These are phyloP conservation scores for Aspergillus sp. DNA, from an alignment of 2,329 filamentous ascomycete species.

Conservation along the genomic window DNA sequence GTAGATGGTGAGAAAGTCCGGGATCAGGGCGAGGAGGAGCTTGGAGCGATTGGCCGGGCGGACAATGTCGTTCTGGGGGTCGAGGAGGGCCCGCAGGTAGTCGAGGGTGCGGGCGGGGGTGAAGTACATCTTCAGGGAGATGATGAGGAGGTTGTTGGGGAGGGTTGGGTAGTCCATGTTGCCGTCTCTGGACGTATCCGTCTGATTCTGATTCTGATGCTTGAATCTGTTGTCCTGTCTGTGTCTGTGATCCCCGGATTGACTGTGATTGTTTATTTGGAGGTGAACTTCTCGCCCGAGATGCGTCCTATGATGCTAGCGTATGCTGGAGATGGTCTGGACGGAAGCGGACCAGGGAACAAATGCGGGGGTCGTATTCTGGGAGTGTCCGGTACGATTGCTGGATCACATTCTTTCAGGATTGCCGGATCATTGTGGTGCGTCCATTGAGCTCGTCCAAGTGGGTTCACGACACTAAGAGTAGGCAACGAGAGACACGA, in stretches of 20 bases:
- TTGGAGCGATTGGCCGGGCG: slow-evolving; percentile 45
- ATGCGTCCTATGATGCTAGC: background rate
- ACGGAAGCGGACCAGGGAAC: too few species aligned
- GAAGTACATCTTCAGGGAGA: slow-evolving; percentile 42
- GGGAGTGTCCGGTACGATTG: too few species aligned
- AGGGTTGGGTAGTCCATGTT: slow-evolving; percentile 28
- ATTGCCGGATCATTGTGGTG: too few species aligned
- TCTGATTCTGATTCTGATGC: background rate
- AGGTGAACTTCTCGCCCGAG: background rate
- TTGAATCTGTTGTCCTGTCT: background rate
- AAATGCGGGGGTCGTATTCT: too few species aligned
- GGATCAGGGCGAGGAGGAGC: slow-evolving; percentile 73
- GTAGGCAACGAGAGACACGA: background rate
- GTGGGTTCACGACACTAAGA: background rate
- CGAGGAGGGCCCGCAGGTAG: slow-evolving; percentile 54
- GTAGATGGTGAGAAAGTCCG: slow-evolving; percentile 70
- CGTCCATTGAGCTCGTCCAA: too few species aligned
- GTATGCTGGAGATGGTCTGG: too few species aligned
- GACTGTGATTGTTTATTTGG: background rate
- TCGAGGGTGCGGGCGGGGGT: slow-evolving; percentile 51
- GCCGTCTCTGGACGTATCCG: too few species aligned
- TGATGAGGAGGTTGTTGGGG: slow-evolving; percentile 38
- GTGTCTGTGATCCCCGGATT: background rate
- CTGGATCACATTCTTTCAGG: too few species aligned
- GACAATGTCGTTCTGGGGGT: slow-evolving; percentile 46